Base-by-base conservation (phyloP, 805 yeast species). In the Candida ulmi region DNA sequence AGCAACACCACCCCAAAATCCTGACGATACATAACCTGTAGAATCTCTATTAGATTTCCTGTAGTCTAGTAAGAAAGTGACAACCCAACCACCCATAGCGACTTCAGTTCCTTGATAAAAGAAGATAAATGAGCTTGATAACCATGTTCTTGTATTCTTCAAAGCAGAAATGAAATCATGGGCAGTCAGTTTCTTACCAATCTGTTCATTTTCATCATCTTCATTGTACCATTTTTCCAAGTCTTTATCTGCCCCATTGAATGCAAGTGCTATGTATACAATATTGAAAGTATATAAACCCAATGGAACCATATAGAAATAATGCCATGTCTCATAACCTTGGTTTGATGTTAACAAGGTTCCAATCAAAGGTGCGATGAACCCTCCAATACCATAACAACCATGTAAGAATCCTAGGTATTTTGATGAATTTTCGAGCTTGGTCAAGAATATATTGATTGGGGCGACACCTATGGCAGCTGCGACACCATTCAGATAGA, bases 91-190 rank as follows among this genome's bases (percentile, higher is more conserved):
- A 11, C 80, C 83, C 49, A 78, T 49, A 1, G 79, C 56, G 18
- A 79, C 84, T 50, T 79, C 85, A 4, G 74, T 68, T 8, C 86
- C 86, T 52, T 78, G 83, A 47, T 80, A 80, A 43, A 73, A 72
- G 45, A 80, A 68, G 19, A 77, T 68, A 43, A 74, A 74, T 7
- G 67, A 47, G n/a, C 83, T 64, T 25, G 74, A 43, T 2, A 72
- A 46, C 82, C 83, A 77, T 0, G 79, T 72, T 30, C 63, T 55
- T 9, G 54, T 48, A 42, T 65, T 63, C 42, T 57, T 62, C 31
- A 75, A 44, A 3, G 79, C 73, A 6, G 58, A 48, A 6, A 49
- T 44, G 56, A 69, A 57, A 21, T 59, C 50, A 33, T 60, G 55
- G 3, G 26, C 15, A 12, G 35, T 23, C 15, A 37, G 41, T 4